phyloP scores from a whole-genome alignment of 148 eudicot genomes.

The Silene uniflora region DNA sequence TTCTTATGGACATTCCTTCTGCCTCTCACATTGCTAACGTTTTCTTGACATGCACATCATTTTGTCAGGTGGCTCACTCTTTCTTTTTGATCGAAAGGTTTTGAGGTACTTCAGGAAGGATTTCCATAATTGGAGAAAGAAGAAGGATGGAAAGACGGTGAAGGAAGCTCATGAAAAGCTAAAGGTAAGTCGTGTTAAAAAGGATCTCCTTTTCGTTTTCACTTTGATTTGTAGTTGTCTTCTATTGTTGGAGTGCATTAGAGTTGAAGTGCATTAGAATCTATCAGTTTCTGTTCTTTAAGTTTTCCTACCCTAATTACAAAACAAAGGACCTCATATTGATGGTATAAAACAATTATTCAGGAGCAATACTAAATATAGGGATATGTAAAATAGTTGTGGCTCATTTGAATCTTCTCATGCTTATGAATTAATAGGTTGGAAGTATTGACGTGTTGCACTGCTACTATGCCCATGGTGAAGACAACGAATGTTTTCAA shows the following conservation, averaged over 20 bases:
- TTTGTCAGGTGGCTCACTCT: conserved; percentile 70
- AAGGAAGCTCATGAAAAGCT: conserved; percentile 87
- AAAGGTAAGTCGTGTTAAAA: conserved; percentile 40
- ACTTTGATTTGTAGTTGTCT: background rate
- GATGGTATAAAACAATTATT: background rate
- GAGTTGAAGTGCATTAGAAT: conserved; percentile 3
- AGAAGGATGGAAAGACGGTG: conserved; percentile 73
- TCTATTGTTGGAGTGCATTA: background rate
- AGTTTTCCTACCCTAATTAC: background rate
- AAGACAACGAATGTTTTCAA: conserved; percentile 47
- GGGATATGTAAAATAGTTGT: background rate
- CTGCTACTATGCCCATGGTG: conserved; percentile 66
- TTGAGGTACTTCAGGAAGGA: conserved; percentile 85
- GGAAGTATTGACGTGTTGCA: conserved; percentile 53
- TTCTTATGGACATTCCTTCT: conserved; percentile 3
- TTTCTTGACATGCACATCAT: conserved; percentile 2
- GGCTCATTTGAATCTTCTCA: conserved; percentile 13
- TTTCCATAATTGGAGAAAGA: conserved; percentile 84
- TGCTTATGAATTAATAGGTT: conserved; percentile 30
- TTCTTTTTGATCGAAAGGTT: conserved; percentile 74
- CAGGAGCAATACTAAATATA: background rate
- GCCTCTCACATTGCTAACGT: conserved; percentile 1
- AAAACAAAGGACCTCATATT: background rate
- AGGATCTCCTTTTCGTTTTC: background rate
- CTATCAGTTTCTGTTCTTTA: background rate